Base-by-base conservation (phyloP, 2,329 filamentous ascomycete genomes). In the Penicillium sp. region DNA sequence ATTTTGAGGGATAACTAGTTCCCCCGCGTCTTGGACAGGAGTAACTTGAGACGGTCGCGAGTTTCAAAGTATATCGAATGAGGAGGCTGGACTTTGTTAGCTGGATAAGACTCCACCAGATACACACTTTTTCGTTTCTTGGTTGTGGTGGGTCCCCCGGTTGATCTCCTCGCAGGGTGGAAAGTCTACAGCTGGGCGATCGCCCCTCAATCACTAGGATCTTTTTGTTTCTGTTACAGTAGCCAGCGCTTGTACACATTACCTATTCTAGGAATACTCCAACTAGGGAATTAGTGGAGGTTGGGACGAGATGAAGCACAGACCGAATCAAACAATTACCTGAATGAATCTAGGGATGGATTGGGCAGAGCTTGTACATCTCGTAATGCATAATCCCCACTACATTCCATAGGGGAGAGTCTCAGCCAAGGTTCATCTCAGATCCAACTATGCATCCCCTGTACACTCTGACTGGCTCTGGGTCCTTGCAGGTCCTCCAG, bases 401-500 rank as follows among this genome's bases (percentile, higher is more conserved):
- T 39, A 51, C 37, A 51, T 27, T 51, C 35, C 37, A 24, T 24
- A 35, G 48, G 48, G 26, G 48, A 47, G 16, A 42, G 49, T 52
- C 49, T 52, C 49, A 52, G 59, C 58, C 50, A 60, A 51, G 60
- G 56, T 65, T 53, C 58, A 65, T 65, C 61, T 61, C 52, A 65
- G 61, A 66, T 66, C 58, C 64, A 65, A 63, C 63, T 66, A 66
- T 66, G 64, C 64, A 27, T 22, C 59, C 54, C 45, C 49, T 31
- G 47, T 51, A 49, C 42, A 29, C 54, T 56, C 52, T 64, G 24
- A 64, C 59, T 65, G 61, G 57, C 35, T 45, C 31, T 29, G 26
- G 27, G 52, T 56, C 63, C 65, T 67, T 67, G 63, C 65, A 65
- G 59, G 49, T 49, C 6, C 4, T 21, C 52, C 44, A 58, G 52